Percentiles rank a stretch among this genome's conserved stretches.
Conservation (phyloP, 202 grass and related monocot genomes). For the Schoenoplectus tabernaemontani region DNA sequence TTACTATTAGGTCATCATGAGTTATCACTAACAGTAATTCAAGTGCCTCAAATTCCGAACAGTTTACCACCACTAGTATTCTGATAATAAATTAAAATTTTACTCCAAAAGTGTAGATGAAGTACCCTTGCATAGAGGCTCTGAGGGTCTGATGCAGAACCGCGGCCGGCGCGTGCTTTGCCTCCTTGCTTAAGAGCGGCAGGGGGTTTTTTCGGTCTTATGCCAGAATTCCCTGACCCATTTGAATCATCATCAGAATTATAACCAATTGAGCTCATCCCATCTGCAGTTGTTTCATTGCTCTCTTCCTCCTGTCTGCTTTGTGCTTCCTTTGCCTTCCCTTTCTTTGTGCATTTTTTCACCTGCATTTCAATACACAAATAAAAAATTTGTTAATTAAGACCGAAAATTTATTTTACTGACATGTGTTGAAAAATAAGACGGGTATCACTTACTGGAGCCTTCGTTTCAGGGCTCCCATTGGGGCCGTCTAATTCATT, state of each 20-base stretch:
- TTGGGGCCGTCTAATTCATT: constrained; percentile 18
- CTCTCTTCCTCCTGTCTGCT: constrained; percentile 23
- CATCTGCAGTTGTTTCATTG: constrained; percentile 12
- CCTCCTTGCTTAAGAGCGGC: constrained; percentile 22
- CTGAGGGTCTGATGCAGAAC: constrained; percentile 54
- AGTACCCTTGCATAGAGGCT: constrained; percentile 90
- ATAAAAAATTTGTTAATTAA: constrained; percentile 7
- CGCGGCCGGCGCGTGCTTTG: constrained; percentile 36
- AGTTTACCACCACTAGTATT: too few relatives aligned
- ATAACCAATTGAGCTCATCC: constrained; percentile 38
- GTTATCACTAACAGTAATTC: not conserved
- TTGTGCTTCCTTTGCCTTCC: constrained; percentile 25
- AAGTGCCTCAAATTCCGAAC: too few relatives aligned
- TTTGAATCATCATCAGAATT: constrained; percentile 58
- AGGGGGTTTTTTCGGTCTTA: constrained; percentile 11
- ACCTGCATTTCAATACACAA: constrained; percentile 35
- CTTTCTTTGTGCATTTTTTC: constrained; percentile 34
- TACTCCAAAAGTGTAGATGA: not conserved
- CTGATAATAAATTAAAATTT: not conserved
- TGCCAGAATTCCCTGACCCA: constrained; percentile 12
- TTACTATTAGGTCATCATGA: not conserved
- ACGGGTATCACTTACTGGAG: not conserved
- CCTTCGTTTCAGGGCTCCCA: constrained; percentile 13
- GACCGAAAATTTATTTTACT: not conserved
- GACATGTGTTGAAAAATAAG: not conserved